Base-by-base conservation (phyloP, 176 grass and related monocot species). In the Phoenix roebelenii region DNA sequence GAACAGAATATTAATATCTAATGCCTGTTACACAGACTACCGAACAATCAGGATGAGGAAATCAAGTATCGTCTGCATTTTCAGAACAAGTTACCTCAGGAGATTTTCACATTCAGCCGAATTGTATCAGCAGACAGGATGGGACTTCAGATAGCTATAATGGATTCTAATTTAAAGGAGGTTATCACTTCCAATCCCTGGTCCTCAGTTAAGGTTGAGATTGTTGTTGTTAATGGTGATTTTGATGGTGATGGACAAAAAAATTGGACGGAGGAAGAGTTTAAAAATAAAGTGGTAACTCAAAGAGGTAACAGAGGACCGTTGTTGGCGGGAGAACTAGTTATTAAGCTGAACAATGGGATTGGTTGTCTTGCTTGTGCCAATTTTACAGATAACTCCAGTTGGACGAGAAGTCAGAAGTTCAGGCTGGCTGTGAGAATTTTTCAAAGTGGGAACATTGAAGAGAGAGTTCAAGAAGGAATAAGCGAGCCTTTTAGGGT, bases 301-400 rank as follows among this genome's bases (percentile, higher is more conserved):
- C 28, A 16, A 69, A 39, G 66, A 69, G 18, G 49, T 14, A 52
- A 19, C 14, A 57, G 48, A 69, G 23, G 50, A 53, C 54, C 53
- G 24, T 55, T 69, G 28, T 22, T 69, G n/a, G 49, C 0, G 3
- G 66, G 66, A 16, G 7, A 57, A 16, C 30, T 57, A 25, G 17
- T 4, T 0, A 69, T 69, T 69, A 17, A 55, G 28, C 54, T 69
- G 54, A 22, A 1, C 3, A 25, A 49, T 55, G 66, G 66, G 29
- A 29, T 69, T 57, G 66, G 53, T 44, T 55, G 49, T 49, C 66
- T 69, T 57, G 19, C 30, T 16, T 18, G 23, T 23, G 30, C 57
- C 7, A 17, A 12, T 20, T 69, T 69, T 48, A 69, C 26, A 7
- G 66, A 69, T 57, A 69, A 69, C 12, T 69, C 66, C 17, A 24